Evolutionary conservation across 176 grass and related monocot species (phyloP).

Genomic region (Carex parvula): DNA sequence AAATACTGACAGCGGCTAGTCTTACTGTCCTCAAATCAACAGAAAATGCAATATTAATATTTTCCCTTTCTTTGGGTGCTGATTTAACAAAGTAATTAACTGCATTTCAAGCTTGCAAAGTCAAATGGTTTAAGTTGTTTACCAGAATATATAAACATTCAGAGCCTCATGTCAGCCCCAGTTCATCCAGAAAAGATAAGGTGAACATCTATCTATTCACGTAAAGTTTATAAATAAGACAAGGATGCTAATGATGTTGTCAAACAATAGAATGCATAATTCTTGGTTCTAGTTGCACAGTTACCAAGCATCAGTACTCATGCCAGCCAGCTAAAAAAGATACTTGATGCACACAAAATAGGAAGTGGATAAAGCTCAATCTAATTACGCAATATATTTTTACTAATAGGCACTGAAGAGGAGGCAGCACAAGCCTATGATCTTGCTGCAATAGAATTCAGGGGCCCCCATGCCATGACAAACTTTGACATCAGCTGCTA

Average conservation of each 20-base stretch:
- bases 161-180: background rate
- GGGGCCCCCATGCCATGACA: conserved; percentile 70
- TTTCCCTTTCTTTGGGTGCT: background rate
- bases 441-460: conserved; percentile 85
- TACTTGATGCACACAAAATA: background rate
- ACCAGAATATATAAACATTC: background rate
- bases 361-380: background rate
- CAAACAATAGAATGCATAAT: background rate
- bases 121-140: background rate
- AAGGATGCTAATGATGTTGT: background rate
- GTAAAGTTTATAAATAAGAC: background rate
- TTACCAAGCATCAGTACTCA: background rate
- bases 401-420: conserved; percentile 67
- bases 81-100: background rate
- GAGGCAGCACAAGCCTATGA: conserved; percentile 95
- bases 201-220: background rate
- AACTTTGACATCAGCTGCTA: conserved; percentile 87
- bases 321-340: background rate
- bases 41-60: background rate
- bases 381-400: background rate
- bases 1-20: background rate
- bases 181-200: background rate
- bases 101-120: background rate
- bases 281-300: background rate
- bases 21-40: background rate